Base-by-base conservation (phyloP, 2,329 filamentous ascomycete genomes). In the Cercospora sp. region DNA sequence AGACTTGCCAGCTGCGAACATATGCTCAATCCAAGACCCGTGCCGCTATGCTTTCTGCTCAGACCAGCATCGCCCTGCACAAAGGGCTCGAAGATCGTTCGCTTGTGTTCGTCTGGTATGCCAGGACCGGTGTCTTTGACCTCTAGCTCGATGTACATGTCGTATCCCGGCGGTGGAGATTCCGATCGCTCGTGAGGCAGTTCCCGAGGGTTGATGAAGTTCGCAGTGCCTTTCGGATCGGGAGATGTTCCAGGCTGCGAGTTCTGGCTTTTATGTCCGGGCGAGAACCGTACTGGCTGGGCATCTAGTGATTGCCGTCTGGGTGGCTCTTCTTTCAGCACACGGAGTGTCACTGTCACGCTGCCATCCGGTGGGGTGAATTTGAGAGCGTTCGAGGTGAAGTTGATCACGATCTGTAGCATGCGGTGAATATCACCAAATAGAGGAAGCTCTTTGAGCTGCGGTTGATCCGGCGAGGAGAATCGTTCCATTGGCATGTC, bases 401-500 rank as follows among this genome's bases (percentile, higher is more conserved):
- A 83, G 76, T 97, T 97, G 82, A 96, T 97, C 62, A 97, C 87
- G 26, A 97, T 91, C 78, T 97, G 94, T 32, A 97, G 81, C 43
- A 97, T 94, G 45, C 94, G 86, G 76, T 97, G 93, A 72, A 94
- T 91, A 74, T 97, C 94, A 12, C 94, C 94, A 88, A 91, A 95
- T 0, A 97, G 82, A 63, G 91, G 89, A 88, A 95, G 93, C 71
- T 97, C 92, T 76, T 91, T 91, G 16, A 97, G 79, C 21, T 89
- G 84, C 7, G 90, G 37, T 16, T 60, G 21, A 51, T 69, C 66
- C 12, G 62, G 62, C 3, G 68, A 60, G 16, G 58, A 66, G 32
- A 60, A 59, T 5, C 51, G 45, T 18, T 63, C 66, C 6, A 57
- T 60, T 16, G 68, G 53, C 24, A 63, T 32, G 7, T 72, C 84